These are phyloP conservation scores for Plasmodium adleri DNA, from an alignment of 169 alveolate species.

Conservation along the genomic window DNA sequence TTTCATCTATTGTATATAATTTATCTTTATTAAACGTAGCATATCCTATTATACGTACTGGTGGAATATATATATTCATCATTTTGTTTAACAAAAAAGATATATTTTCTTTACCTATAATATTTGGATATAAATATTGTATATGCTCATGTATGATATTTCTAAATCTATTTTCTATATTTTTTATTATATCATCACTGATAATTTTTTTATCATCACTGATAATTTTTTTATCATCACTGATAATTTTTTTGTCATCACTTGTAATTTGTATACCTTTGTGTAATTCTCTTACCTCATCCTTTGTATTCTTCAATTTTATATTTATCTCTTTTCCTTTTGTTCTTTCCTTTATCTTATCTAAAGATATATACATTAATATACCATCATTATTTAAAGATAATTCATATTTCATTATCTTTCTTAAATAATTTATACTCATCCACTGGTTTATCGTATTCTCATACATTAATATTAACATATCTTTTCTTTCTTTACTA, in stretches of 20 bases:
- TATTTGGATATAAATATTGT: slow-evolving; percentile 18
- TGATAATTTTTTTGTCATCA: neutral
- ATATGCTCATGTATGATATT: slow-evolving; percentile 6
- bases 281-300: no score
- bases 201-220: neutral
- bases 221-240: slow-evolving; percentile 8
- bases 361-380: slow-evolving; percentile 30
- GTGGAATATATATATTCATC: slow-evolving; percentile 21
- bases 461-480: slow-evolving; percentile 40
- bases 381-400: slow-evolving; percentile 36
- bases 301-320: no score
- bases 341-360: slow-evolving; percentile 9
- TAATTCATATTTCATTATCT: slow-evolving; percentile 57
- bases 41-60: slow-evolving; percentile 35
- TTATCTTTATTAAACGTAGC: slow-evolving; percentile 24
- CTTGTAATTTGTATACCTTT: no score
- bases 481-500: slow-evolving; percentile 23
- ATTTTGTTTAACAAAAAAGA: slow-evolving; percentile 24
- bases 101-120: slow-evolving; percentile 22
- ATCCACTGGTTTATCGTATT: slow-evolving; percentile 61
- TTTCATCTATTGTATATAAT: neutral
- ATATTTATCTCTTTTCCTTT: slow-evolving; percentile 4
- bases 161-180: slow-evolving; percentile 11
- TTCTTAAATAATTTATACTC: slow-evolving; percentile 40
- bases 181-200: slow-evolving; percentile 13